Conservation (phyloP, 75 land plant genomes). For the Selaginella tamariscina region DNA sequence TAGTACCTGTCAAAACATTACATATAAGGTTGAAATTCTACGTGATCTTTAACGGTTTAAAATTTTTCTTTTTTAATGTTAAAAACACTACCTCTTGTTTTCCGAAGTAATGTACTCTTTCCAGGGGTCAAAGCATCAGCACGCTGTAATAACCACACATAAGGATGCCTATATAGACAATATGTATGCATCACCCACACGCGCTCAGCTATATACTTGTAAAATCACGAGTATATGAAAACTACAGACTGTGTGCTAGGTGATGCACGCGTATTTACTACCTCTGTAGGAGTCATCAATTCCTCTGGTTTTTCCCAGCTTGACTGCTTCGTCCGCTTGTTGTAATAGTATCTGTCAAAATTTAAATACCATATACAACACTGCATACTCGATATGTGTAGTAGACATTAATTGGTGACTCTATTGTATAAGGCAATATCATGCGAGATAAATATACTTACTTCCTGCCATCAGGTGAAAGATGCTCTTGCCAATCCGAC, state of each 20-base stretch:
- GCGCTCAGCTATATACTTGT: conserved; percentile 21
- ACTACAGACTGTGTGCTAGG: neutral
- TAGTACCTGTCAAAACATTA: no score
- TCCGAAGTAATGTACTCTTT: conserved; percentile 80
- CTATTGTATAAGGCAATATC: no score
- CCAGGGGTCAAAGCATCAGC: conserved; percentile 98
- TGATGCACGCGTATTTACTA: conserved; percentile 24
- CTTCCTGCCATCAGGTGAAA: neutral
- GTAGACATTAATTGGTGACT: no score
- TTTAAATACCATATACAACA: neutral
- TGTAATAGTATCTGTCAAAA: conserved; percentile 69
- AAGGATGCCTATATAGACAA: neutral
- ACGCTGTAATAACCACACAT: conserved; percentile 37
- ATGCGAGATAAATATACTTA: neutral
- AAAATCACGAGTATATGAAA: neutral
- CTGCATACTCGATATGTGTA: neutral
- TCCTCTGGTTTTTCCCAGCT: conserved; percentile 95
- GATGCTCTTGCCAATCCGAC: neutral
- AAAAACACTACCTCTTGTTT: conserved; percentile 86
- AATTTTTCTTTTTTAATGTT: no score
- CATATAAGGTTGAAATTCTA: no score
- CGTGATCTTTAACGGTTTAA: no score
- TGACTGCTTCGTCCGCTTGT: conserved; percentile 70
- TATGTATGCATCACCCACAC: neutral
- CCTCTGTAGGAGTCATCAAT: conserved; percentile 90